Conservation (phyloP, 2,329 filamentous ascomycete genomes). For the Ophiostoma triangulosporum region DNA sequence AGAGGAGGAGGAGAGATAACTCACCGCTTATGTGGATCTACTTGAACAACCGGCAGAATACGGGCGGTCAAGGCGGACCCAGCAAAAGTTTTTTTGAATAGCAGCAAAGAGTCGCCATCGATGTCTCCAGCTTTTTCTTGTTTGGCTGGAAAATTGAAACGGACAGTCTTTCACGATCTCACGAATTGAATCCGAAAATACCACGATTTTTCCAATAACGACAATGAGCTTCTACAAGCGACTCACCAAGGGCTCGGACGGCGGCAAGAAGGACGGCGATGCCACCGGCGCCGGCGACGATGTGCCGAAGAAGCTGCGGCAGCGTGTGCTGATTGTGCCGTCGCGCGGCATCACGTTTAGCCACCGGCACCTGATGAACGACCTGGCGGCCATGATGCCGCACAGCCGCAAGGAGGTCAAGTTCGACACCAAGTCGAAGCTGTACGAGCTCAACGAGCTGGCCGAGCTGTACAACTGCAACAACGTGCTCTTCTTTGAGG, state of each 20-base stretch:
- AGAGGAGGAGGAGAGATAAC: not conserved
- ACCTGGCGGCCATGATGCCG: conserved; percentile 76
- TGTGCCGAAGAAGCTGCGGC: conserved; percentile 45
- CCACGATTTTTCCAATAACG: not conserved
- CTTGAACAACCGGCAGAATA: not conserved
- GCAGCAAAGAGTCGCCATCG: not conserved
- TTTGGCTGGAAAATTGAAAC: not conserved
- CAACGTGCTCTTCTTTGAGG: conserved; percentile 88
- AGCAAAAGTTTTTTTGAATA: conserved; percentile 1
- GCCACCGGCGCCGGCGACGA: conserved; percentile 29
- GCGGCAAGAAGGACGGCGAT: conserved; percentile 21
- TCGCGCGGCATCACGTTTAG: conserved; percentile 89
- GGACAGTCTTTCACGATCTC: too few relatives aligned
- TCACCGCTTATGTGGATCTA: not conserved
- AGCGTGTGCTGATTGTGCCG: conserved; percentile 76
- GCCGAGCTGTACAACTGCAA: conserved; percentile 74
- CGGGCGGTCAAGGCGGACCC: not conserved
- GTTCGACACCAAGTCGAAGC: conserved; percentile 88
- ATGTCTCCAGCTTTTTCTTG: not conserved
- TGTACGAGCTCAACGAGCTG: conserved; percentile 64
- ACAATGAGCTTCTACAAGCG: conserved; percentile 47
- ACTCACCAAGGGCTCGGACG: conserved; percentile 40
- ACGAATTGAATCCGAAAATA: not conserved
- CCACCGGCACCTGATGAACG: conserved; percentile 85
- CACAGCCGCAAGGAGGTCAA: conserved; percentile 92